Percentiles rank a stretch among this genome's conserved stretches.
Conservation (phyloP, 495 filamentous ascomycete genomes). For the Tuber microsphaerosporum region DNA sequence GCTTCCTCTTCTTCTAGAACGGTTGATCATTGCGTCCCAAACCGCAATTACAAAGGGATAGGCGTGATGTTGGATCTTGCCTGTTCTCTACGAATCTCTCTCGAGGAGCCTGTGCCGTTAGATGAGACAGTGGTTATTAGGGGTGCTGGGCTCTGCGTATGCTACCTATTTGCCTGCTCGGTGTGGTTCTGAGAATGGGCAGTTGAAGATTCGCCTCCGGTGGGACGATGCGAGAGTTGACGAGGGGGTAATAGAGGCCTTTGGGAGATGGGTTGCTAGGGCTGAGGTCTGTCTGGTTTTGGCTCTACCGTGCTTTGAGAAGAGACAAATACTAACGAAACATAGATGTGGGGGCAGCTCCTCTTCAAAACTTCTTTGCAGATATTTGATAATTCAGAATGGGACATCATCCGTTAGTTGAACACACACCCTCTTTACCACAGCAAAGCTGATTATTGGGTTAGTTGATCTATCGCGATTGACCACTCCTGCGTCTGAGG, state of each 20-base stretch:
- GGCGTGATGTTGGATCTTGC: background rate
- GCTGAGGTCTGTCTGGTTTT: conserved; percentile 14
- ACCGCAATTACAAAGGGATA: background rate
- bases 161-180: background rate
- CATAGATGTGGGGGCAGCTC: conserved; percentile 30
- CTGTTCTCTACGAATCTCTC: background rate
- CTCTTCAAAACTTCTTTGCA: conserved; percentile 20
- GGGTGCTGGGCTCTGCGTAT: conserved; percentile 26
- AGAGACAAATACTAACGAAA: background rate
- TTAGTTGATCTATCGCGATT: conserved; percentile 17
- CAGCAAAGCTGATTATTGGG: background rate
- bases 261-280: conserved; percentile 22
- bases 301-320: background rate
- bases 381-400: conserved; percentile 4
- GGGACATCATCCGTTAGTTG: background rate
- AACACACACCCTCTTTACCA: background rate
- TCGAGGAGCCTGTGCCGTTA: background rate
- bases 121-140: conserved; percentile 15
- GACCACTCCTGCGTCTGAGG: conserved; percentile 5
- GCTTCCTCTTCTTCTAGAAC: background rate
- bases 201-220: conserved; percentile 26
- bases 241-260: conserved; percentile 13
- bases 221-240: conserved; percentile 7
- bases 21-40: background rate
- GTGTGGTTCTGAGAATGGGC: background rate